Percentiles rank a stretch among this genome's conserved stretches.
Evolutionary conservation across 2,329 filamentous ascomycete species (phyloP).

Genomic region (Exophiala bonariae): DNA sequence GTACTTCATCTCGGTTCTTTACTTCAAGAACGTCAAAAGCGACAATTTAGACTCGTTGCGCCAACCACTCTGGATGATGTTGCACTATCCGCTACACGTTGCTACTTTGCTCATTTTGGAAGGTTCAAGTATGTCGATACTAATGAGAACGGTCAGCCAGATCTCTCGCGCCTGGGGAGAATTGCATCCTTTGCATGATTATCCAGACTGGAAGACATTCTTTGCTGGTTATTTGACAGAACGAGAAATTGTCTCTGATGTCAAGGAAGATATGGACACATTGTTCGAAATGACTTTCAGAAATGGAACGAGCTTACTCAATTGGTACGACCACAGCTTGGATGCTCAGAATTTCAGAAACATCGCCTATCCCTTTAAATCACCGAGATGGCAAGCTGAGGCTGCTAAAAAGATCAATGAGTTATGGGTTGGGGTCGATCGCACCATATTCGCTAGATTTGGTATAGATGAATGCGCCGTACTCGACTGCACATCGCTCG

Average conservation of each 20-base stretch:
- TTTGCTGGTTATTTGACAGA: not conserved
- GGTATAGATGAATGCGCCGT: not conserved
- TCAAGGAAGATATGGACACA: not conserved
- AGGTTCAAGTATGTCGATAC: slow-evolving; percentile 36
- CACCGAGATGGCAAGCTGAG: slow-evolving; percentile 1
- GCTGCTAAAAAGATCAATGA: not conserved
- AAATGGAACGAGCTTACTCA: not conserved
- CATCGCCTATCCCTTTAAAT: not conserved
- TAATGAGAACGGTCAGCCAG: slow-evolving; percentile 5
- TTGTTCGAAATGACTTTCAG: not conserved
- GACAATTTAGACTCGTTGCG: slow-evolving; percentile 52
- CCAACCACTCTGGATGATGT: slow-evolving; percentile 52
- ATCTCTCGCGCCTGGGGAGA: not conserved
- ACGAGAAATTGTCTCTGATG: not conserved
- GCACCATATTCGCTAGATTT: slow-evolving; percentile 1
- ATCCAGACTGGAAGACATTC: not conserved
- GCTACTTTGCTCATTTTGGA: slow-evolving; percentile 63
- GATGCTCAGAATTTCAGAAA: not conserved
- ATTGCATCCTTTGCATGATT: not conserved
- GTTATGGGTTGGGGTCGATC: not conserved
- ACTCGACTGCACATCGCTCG: not conserved
- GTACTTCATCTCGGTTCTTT: slow-evolving; percentile 63
- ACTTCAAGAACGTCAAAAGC: slow-evolving; percentile 57
- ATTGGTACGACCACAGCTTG: not conserved
- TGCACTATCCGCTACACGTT: slow-evolving; percentile 65